phyloP scores from a whole-genome alignment of 345 rosid species.

The Pistacia atlantica region DNA sequence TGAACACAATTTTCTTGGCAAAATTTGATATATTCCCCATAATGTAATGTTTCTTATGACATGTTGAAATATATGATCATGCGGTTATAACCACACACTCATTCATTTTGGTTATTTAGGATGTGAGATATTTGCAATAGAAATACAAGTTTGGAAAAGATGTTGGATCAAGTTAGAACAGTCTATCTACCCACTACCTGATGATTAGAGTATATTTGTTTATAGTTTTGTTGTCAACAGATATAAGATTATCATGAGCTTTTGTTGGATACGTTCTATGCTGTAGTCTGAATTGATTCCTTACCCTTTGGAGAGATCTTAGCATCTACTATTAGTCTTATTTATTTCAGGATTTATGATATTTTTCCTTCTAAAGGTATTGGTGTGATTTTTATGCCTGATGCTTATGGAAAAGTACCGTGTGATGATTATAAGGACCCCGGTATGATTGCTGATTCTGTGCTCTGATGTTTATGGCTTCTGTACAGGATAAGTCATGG shows the following conservation, averaged over 20 bases:
- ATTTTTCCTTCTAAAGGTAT: neutral
- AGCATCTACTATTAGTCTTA: neutral
- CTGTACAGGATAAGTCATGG: constrained; percentile 91
- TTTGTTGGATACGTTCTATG: neutral
- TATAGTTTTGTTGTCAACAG: neutral
- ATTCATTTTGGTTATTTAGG: neutral
- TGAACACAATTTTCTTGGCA: neutral
- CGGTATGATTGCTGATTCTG: neutral
- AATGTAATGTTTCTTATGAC: neutral
- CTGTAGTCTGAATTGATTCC: neutral
- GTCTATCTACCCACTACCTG: too few relatives aligned
- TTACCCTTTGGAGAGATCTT: neutral
- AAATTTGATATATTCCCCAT: neutral
- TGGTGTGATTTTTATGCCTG: neutral
- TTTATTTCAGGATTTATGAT: neutral
- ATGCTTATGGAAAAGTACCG: neutral
- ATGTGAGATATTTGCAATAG: neutral
- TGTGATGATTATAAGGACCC: neutral
- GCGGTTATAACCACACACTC: neutral
- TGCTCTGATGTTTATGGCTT: constrained; percentile 1
- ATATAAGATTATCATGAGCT: neutral
- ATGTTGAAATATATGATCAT: neutral
- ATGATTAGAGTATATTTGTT: neutral
- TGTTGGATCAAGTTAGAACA: too few relatives aligned
- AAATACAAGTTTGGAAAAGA: neutral